Base-by-base conservation (phyloP, 306 rosid genomes). In the Malus sylvestris region DNA sequence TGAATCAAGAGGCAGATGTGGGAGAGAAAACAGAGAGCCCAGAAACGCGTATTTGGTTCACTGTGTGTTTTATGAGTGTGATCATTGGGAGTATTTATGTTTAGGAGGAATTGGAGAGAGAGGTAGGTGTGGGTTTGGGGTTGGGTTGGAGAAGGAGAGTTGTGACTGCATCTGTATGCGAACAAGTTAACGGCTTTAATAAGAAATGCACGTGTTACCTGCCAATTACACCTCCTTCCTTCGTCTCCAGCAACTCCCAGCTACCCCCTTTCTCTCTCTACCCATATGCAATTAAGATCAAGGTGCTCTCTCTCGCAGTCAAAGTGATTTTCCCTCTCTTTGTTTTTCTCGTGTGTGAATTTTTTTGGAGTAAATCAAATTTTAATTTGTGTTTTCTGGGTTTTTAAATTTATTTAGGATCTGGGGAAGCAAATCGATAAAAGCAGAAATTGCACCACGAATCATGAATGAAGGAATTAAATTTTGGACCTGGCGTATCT, bases 181-280 rank as follows among this genome's bases (percentile, higher is more conserved):
- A 15, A 70, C 57, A 49, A 78, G 40, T 81, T 68, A 83, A 84
- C 85, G 71, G 81, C 84, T 75, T 86, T 79, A 85, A 83, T 84
- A 87, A 80, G 74, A 68, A 79, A 30, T 72, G 91, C 97, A 91
- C 93, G 98, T 91, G 97, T 88, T 73, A 79, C 59, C 90, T 82
- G 86, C 92, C 80, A 19, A 73, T 76, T 32, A 78, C 84, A 83
- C 76, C 80, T 44, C 38, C 64, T 10, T 22, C 19, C 33, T 58
- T 32, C n/a, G 57, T 63, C 40, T 23, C 77, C 65, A 49, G 86
- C 79, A 84, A 85, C 83, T 84, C 82, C 86, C 88, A 87, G 76
- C 90, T 75, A 86, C 89, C 88, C 73, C 68, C 46, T 23, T 18
- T 42, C 63, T 45, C 53, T 32, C 58, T 19, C 4, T 8, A 25